phyloP scores from a whole-genome alignment of 1,284 basidiomycete genomes.

The Naganishia albida region DNA sequence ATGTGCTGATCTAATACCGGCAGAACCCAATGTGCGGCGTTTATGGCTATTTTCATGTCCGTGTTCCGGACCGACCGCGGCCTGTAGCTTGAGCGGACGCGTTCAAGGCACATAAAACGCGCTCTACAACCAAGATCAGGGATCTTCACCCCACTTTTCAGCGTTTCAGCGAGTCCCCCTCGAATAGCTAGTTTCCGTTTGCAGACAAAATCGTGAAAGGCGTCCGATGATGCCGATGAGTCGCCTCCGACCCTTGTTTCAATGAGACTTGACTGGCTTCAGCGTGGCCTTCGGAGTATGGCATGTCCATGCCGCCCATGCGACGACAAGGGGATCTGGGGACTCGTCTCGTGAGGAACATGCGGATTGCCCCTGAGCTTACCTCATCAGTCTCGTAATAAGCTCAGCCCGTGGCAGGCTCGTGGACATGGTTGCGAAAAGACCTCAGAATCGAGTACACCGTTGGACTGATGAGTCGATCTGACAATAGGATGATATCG shows the following conservation, averaged over 20 bases:
- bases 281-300: no score
- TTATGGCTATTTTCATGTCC: neutral
- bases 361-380: no score
- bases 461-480: no score
- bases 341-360: no score
- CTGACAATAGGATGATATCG: no score
- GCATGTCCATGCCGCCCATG: no score
- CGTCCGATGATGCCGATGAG: no score
- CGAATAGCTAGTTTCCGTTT: neutral
- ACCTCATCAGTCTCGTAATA: no score
- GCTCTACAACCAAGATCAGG: neutral
- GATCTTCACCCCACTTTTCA: neutral
- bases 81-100: neutral
- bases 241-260: neutral
- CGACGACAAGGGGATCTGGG: no score
- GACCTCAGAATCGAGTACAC: no score
- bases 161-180: neutral
- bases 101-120: neutral
- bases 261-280: neutral
- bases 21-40: conserved; percentile 2
- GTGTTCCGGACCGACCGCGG: neutral
- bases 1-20: neutral
- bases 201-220: neutral
- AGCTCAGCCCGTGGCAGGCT: no score
- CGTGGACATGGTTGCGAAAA: no score